A percentile compares a stretch with the other conserved stretches of the same genome.
Evolutionary conservation across 164 flowering plant genomes (phyloP).

Genomic region (Vitis rupestris): DNA sequence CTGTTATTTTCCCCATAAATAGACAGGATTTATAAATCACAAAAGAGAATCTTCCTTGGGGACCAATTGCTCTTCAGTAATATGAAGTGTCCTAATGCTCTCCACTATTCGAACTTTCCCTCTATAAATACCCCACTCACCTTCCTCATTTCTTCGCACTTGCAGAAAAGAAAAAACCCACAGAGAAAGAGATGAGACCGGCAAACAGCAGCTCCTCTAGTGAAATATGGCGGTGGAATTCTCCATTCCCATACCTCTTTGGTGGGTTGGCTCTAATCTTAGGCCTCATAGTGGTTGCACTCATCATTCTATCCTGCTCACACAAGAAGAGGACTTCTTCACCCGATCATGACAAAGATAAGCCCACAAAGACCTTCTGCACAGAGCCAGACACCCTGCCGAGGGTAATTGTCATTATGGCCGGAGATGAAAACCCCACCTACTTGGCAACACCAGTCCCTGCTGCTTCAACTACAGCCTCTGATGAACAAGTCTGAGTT

Average conservation of each 20-base stretch:
- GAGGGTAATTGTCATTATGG: constrained; percentile 49
- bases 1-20: background rate
- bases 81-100: background rate
- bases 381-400: constrained; percentile 26
- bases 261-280: constrained; percentile 18
- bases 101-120: background rate
- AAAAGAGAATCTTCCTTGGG: constrained; percentile 12
- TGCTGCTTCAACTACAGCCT: background rate
- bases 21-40: background rate
- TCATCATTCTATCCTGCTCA: constrained; percentile 43
- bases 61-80: background rate
- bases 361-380: background rate
- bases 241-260: constrained; percentile 28
- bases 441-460: constrained; percentile 38
- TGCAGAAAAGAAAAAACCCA: background rate
- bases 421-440: constrained; percentile 49
- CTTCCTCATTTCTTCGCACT: background rate
- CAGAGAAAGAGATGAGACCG: constrained; percentile 16
- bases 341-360: background rate
- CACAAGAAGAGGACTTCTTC: constrained; percentile 18
- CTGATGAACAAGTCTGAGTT: too few species aligned
- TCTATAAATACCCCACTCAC: background rate
- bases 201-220: background rate
- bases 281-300: constrained; percentile 34
- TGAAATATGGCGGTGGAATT: too few species aligned